Base-by-base conservation (phyloP, 768 basidiomycete genomes). In the Boletus reticuloceps region DNA sequence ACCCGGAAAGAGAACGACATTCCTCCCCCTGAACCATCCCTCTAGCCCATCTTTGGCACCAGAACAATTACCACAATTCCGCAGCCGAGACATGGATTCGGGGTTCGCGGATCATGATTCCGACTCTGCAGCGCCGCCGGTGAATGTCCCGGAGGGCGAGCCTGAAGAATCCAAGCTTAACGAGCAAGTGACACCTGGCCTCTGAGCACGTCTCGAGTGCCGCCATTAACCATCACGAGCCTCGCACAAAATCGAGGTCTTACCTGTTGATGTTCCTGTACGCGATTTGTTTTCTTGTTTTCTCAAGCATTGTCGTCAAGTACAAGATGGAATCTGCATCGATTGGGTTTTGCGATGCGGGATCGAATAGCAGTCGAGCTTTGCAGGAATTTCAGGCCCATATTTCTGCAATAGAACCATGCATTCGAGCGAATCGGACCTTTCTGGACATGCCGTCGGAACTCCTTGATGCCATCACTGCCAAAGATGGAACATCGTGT, bases 331-430 rank as follows among this genome's bases (percentile, higher is more conserved):
- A 88, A 60, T 91, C 91, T 6, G 74, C 84, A 3, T 68, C 77
- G 12, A 84, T 94, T 60, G 91, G 92, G 6, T 94, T 83, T 70
- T 94, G 91, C 65, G 83, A 89, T 58, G 70, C 80, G 36, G 86
- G 82, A 19, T 81, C 69, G 53, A 73, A 76, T 59, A 86, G 84
- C 29, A 94, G 88, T 67, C 68, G 61, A 22, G 73, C 74, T 4
- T 70, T 91, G 47, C 81, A 82, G 54, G 72, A 69, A 14, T 61
- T 84, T 19, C 76, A 79, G 42, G 72, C 71, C 6, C 72, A 72
- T 41, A 71, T 80, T 51, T 64, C 72, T n/a, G 79, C 79, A 36
- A 71, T 80, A 14, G 77, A 81, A 46, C 72, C 74, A 43, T 90
- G 89, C 68, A 78, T 84, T 59, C 72, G 71, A 58, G 77, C 82